phyloP scores from a whole-genome alignment of 306 rosid species.

The Sicyos edulis region DNA sequence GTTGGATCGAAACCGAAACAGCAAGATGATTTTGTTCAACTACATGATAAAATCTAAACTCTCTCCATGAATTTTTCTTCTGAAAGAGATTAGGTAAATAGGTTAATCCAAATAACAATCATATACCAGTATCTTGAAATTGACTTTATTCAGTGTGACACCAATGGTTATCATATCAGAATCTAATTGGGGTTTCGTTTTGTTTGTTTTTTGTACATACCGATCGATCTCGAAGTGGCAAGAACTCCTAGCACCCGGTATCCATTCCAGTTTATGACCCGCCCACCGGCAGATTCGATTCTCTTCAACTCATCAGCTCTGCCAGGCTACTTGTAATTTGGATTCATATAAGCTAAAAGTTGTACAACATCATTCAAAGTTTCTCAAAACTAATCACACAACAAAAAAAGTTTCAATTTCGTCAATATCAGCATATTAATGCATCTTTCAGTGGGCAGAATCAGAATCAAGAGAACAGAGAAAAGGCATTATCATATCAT shows the following conservation, averaged over 20 bases:
- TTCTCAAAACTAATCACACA: background rate
- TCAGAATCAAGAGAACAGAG: background rate
- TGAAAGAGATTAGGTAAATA: background rate
- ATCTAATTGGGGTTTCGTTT: background rate
- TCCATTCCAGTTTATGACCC: slow-evolving; percentile 86
- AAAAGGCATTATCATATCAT: background rate
- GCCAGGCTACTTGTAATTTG: slow-evolving; percentile 48
- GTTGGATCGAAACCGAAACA: background rate
- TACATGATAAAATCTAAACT: background rate
- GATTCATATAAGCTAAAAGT: slow-evolving; percentile 5
- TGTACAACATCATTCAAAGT: slow-evolving; percentile 6
- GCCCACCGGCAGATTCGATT: slow-evolving; percentile 94
- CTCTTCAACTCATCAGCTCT: slow-evolving; percentile 77
- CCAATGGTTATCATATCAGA: background rate
- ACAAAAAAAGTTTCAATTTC: background rate
- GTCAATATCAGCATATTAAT: slow-evolving; percentile 1
- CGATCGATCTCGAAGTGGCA: slow-evolving; percentile 87
- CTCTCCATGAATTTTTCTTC: background rate
- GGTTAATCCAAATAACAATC: background rate
- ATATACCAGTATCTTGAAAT: background rate
- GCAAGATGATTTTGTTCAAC: background rate
- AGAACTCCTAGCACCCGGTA: slow-evolving; percentile 88
- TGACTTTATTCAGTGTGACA: background rate
- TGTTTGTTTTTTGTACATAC: slow-evolving; percentile 22
- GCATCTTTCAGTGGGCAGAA: background rate